phyloP scores from a whole-genome alignment of 805 yeast species.

The Nakazawaea peltata region DNA sequence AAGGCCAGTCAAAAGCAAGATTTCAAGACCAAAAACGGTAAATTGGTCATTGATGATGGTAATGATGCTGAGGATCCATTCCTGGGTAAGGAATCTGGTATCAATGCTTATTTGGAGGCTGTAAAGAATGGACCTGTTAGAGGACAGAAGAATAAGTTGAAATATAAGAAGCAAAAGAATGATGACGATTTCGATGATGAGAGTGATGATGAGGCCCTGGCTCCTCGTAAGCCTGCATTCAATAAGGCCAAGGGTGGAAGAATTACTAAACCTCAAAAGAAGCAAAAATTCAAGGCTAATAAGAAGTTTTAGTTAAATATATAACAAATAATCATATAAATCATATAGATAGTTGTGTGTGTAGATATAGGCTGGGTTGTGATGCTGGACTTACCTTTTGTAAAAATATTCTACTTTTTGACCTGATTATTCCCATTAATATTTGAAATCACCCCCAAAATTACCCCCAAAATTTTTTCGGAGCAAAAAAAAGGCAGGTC shows the following conservation, averaged over 20 bases:
- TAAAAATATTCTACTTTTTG: too few species aligned
- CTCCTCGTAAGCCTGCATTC: slow-evolving; percentile 9
- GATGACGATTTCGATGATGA: slow-evolving; percentile 21
- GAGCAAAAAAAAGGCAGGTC: slow-evolving; percentile 41
- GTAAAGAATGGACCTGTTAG: slow-evolving; percentile 88
- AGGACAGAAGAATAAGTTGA: slow-evolving; percentile 81
- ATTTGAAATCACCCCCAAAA: too few species aligned
- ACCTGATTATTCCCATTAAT: too few species aligned
- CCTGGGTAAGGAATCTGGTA: slow-evolving; percentile 45
- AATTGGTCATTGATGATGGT: slow-evolving; percentile 53
- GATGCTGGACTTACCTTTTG: too few species aligned
- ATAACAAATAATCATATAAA: background rate
- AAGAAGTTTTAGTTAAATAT: slow-evolving; percentile 40
- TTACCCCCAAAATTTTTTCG: too few species aligned
- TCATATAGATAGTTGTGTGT: background rate
- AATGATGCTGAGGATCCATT: slow-evolving; percentile 39
- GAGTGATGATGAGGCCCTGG: slow-evolving; percentile 22
- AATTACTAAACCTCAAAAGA: slow-evolving; percentile 20
- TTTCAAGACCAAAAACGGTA: slow-evolving; percentile 55
- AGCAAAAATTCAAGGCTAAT: slow-evolving; percentile 45
- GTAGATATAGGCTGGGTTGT: too few species aligned
- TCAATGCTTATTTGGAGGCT: slow-evolving; percentile 91
- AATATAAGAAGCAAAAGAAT: slow-evolving; percentile 9
- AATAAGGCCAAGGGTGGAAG: slow-evolving; percentile 10
- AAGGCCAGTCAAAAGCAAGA: slow-evolving; percentile 35